Conservation (phyloP, 2,329 filamentous ascomycete genomes). For the Alternaria ethzedia region DNA sequence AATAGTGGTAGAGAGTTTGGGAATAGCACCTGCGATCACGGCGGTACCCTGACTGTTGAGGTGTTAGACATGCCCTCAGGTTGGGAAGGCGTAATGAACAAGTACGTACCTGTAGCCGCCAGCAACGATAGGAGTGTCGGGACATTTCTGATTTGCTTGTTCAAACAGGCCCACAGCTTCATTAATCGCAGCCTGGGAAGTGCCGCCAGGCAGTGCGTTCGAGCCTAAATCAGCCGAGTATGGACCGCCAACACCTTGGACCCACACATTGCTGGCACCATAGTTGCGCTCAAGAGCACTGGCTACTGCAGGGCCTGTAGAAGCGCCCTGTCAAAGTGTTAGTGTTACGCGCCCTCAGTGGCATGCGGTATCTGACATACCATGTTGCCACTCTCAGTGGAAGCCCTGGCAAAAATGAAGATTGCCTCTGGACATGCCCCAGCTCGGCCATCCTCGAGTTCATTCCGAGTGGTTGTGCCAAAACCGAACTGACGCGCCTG, state of each 20-base stretch:
- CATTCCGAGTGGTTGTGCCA: slow-evolving; percentile 17
- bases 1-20: slow-evolving; percentile 31
- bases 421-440: slow-evolving; percentile 32
- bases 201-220: slow-evolving; percentile 44
- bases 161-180: slow-evolving; percentile 47
- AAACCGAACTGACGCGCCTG: slow-evolving; percentile 22
- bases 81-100: background rate
- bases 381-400: slow-evolving; percentile 36
- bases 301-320: slow-evolving; percentile 28
- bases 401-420: slow-evolving; percentile 38
- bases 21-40: slow-evolving; percentile 46
- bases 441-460: slow-evolving; percentile 29
- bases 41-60: slow-evolving; percentile 48
- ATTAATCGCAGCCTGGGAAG: slow-evolving; percentile 39
- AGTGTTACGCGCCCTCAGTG: background rate
- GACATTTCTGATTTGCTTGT: slow-evolving; percentile 47
- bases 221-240: slow-evolving; percentile 45
- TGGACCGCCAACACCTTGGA: slow-evolving; percentile 43
- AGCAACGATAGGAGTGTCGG: slow-evolving; percentile 46
- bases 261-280: slow-evolving; percentile 32
- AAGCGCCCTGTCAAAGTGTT: slow-evolving; percentile 19
- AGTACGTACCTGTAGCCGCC: slow-evolving; percentile 51
- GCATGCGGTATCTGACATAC: slow-evolving; percentile 13
- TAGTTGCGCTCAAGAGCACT: slow-evolving; percentile 30
- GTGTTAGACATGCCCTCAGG: background rate